Conservation (phyloP, 257 asterid genomes). For the Plantago ovata region DNA sequence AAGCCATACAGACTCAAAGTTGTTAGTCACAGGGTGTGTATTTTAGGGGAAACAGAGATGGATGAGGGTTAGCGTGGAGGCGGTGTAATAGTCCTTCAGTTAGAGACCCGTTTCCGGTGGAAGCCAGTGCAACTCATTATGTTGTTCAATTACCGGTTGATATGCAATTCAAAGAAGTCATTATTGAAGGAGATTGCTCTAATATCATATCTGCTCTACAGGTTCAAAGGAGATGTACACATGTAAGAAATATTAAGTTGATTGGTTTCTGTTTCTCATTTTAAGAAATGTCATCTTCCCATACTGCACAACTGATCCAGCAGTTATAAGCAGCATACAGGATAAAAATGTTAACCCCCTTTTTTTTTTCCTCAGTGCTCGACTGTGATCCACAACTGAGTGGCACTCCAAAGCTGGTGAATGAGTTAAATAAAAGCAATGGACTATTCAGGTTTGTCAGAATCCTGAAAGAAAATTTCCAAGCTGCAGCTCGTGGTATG, state of each 20-base stretch:
- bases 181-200: too few species aligned
- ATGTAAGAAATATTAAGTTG: conserved; percentile 44
- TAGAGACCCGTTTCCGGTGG: too few species aligned
- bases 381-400: conserved; percentile 44
- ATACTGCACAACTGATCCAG: conserved; percentile 17
- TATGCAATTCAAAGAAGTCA: too few species aligned
- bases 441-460: conserved; percentile 57
- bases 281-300: conserved; percentile 11
- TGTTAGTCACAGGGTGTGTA: too few species aligned
- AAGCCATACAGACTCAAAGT: too few species aligned
- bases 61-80: too few species aligned
- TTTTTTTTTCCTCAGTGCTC: conserved; percentile 33
- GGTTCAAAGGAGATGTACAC: conserved; percentile 65
- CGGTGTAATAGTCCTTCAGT: too few species aligned
- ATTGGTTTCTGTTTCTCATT: conserved; percentile 11
- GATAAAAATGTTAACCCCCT: background rate
- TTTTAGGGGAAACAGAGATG: too few species aligned
- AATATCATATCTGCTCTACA: too few species aligned
- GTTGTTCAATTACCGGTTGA: too few species aligned
- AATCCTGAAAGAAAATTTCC: conserved; percentile 53
- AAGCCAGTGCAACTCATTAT: too few species aligned
- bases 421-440: conserved; percentile 46
- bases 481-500: conserved; percentile 41
- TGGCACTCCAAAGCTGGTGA: conserved; percentile 39
- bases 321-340: background rate